Base-by-base conservation (phyloP, 2,329 filamentous ascomycete species). In the Colletotrichum higginsianum region DNA sequence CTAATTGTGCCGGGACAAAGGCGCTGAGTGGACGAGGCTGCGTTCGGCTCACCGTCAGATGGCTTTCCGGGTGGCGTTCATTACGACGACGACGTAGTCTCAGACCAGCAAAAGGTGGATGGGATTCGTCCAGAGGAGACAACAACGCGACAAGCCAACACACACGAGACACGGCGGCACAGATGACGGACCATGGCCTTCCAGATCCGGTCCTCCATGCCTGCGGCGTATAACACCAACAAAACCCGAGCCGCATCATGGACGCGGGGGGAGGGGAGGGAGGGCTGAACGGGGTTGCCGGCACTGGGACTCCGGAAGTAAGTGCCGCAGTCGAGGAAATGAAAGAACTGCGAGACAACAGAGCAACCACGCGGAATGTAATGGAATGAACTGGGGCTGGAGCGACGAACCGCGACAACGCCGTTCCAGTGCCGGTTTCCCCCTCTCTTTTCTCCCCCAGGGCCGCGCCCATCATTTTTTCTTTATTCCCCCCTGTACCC, bases 1-100 rank as follows among this genome's bases (percentile, higher is more conserved):
- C 56, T 58, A 62, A 68, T 60, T 64, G 58, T 64, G 60, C 53
- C 66, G 58, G 69, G 50, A 23, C 26, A 55, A 15, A 49, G 52
- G 40, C 58, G 57, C 58, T 68, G 38, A 71, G 58, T 64, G 69
- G 58, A 40, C 35, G 69, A 47, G 40, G 68, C 46, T 38, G 62
- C 61, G 58, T 71, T 71, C 69, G 69, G 69, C 65, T 71, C 65
- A 67, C 66, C 65, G 69, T 71, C 69, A 71, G 65, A 71, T 71
- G 65, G 58, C 65, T 49, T 68, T 71, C 69, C 69, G 69, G 53
- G 69, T 71, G 69, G 69, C 69, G 69, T 44, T 52, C 55, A 71
- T 71, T 71, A 71, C 69, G 69, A 71, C 68, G 68, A 71, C 69
- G 38, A 56, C 38, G 64, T 58, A 35, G 30, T 35, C 30, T 35